phyloP scores from a whole-genome alignment of 2,329 filamentous ascomycete species.

The Aspergillus sp. region DNA sequence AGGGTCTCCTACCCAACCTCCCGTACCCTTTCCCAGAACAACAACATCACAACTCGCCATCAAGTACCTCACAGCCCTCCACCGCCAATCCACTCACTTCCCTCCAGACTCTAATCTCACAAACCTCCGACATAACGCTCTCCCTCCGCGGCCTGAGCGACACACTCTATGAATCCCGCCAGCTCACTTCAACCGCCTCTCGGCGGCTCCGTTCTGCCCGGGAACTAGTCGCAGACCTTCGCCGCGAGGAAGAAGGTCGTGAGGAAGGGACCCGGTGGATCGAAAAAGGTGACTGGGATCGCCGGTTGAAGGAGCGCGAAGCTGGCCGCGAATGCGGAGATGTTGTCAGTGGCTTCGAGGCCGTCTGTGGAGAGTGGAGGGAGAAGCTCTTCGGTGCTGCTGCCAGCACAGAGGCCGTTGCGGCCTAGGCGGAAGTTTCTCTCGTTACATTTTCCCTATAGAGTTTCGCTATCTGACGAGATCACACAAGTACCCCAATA shows the following conservation, averaged over 20 bases:
- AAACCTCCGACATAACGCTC: constrained; percentile 72
- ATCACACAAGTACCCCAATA: not conserved
- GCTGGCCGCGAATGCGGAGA: constrained; percentile 82
- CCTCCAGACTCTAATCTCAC: constrained; percentile 65
- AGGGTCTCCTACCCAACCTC: constrained; percentile 52
- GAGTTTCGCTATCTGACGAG: not conserved
- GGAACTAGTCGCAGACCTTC: constrained; percentile 82
- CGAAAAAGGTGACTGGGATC: constrained; percentile 77
- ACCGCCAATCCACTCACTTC: constrained; percentile 58
- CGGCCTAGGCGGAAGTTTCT: constrained; percentile 23
- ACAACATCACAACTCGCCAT: constrained; percentile 26
- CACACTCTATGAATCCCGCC: constrained; percentile 88
- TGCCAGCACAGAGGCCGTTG: constrained; percentile 32
- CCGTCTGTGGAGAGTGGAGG: constrained; percentile 82
- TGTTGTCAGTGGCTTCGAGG: constrained; percentile 89
- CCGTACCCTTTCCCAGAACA: constrained; percentile 47
- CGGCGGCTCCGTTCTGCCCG: constrained; percentile 77
- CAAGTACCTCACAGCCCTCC: constrained; percentile 31
- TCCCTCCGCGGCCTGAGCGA: constrained; percentile 85
- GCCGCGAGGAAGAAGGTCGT: constrained; percentile 74
- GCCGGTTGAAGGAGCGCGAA: constrained; percentile 71
- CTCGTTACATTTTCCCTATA: not conserved
- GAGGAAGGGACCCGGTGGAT: constrained; percentile 85
- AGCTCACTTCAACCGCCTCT: constrained; percentile 79
- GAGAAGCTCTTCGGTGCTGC: constrained; percentile 64